A percentile compares a stretch with the other conserved stretches of the same genome.
These are phyloP conservation scores for Petunia secreta DNA, from an alignment of 257 asterid genomes.

Conservation along the genomic window DNA sequence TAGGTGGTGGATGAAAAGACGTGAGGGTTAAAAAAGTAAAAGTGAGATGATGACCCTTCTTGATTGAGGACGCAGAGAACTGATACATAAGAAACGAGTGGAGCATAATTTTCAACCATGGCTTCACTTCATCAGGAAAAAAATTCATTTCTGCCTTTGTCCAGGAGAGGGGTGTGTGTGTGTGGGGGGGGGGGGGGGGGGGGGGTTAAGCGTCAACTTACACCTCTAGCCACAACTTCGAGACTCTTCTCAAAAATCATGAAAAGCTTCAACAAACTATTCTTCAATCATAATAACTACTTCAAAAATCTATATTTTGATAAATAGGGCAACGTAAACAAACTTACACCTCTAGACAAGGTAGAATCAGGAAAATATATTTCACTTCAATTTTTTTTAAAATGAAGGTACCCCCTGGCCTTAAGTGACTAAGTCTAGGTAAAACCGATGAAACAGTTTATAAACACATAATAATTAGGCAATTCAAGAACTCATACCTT, in stretches of 20 bases:
- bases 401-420: not conserved
- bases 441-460: not conserved
- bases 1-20: not conserved
- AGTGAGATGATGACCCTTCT: not conserved
- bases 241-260: not conserved
- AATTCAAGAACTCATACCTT: slow-evolving; percentile 54
- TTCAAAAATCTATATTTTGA: not conserved
- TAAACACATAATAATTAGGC: not conserved
- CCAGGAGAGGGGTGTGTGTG: not conserved
- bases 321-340: not conserved
- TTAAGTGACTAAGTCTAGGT: not conserved
- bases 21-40: not conserved
- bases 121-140: not conserved
- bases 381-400: not conserved
- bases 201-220: too few relatives aligned
- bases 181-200: not conserved
- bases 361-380: not conserved
- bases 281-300: not conserved
- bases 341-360: not conserved
- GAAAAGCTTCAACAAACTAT: not conserved
- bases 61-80: not conserved
- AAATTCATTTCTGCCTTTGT: not conserved
- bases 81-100: not conserved
- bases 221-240: not conserved
- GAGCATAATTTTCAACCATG: not conserved